phyloP scores from a whole-genome alignment of 208 protist species.

The Wallacemonas collosoma region DNA sequence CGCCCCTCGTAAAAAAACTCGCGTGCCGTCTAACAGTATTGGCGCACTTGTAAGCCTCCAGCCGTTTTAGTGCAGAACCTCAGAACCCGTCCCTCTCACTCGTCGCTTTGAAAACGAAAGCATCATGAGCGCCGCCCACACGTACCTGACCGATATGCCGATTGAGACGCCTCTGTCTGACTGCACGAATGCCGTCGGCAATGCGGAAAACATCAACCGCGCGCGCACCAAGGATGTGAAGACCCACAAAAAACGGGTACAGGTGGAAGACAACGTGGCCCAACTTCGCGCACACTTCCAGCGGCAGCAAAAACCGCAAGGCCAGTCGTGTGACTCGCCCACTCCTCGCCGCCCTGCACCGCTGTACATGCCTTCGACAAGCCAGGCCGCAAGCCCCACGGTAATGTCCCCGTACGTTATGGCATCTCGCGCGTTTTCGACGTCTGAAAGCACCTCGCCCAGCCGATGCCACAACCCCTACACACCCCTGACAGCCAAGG shows the following conservation, averaged over 20 bases:
- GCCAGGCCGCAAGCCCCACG: background rate
- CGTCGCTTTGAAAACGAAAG: background rate
- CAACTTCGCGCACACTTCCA: background rate
- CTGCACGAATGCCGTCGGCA: conserved; percentile 76
- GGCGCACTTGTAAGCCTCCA: too few relatives aligned
- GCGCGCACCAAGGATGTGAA: conserved; percentile 15
- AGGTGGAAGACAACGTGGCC: conserved; percentile 9
- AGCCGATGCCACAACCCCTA: conserved; percentile 60
- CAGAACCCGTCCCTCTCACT: background rate
- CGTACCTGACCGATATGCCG: background rate
- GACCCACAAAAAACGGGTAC: conserved; percentile 18
- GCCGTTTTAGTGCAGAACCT: too few relatives aligned
- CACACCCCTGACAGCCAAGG: conserved; percentile 36
- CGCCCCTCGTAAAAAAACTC: too few relatives aligned
- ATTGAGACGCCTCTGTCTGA: conserved; percentile 51
- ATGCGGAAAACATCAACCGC: conserved; percentile 75
- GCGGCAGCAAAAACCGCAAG: background rate
- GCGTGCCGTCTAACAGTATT: too few relatives aligned
- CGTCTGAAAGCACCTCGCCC: conserved; percentile 14
- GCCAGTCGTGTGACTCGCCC: background rate
- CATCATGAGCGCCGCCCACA: conserved; percentile 14
- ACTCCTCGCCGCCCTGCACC: background rate
- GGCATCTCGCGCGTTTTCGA: background rate
- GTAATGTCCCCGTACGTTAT: conserved; percentile 3
- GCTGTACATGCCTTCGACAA: background rate